Evolutionary conservation across 2,329 filamentous ascomycete genomes (phyloP), one percentile per base, ranked within the genome.

Genomic region (Trichoderma sp.): DNA sequence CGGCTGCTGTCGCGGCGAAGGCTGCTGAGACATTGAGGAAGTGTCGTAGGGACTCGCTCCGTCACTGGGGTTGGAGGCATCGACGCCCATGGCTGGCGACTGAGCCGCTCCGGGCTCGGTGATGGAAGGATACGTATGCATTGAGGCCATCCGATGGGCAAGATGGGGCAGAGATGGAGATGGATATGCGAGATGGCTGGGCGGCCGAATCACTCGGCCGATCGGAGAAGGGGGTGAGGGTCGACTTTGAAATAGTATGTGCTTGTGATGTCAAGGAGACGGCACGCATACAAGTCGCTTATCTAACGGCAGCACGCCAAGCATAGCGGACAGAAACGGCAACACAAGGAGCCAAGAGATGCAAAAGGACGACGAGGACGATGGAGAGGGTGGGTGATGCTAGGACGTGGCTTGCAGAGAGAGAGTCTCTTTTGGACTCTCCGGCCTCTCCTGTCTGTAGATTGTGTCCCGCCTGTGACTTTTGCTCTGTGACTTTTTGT

Each of bases 1-100:
- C 42, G 71, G 71, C 61, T 72, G 75, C 34, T 73, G 76, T 48
- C 72, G 74, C 54, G 73, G 73, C 25, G 67, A 68, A 22, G 52
- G 50, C 42, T 68, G 67, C 34, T 68, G 67, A 39, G 61, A 68
- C 45, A 65, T 45, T 8, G 67, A 59, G 2, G 67, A 60, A 29
- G 67, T 59, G 50, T 68, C 67, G 61, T 68, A 66, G 29, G 61
- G 42, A 52, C 67, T 64, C 13, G 53, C 67, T 17, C 61, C 67
- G 13, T 68, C 67, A 29, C 61, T 59, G 27, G 52, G 60, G 12
- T 68, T 48, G 70, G 70, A 64, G 60, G 69, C 57, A 72, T 67
- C 48, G 67, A 59, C 66, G 61, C 54, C 56, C 60, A 68, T 68
- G 54, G 54, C 67, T n/a, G 61, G 42, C 35, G 67, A 59, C 19